Base-by-base conservation (phyloP, 164 flowering plant genomes). In the Vitis rupestris region DNA sequence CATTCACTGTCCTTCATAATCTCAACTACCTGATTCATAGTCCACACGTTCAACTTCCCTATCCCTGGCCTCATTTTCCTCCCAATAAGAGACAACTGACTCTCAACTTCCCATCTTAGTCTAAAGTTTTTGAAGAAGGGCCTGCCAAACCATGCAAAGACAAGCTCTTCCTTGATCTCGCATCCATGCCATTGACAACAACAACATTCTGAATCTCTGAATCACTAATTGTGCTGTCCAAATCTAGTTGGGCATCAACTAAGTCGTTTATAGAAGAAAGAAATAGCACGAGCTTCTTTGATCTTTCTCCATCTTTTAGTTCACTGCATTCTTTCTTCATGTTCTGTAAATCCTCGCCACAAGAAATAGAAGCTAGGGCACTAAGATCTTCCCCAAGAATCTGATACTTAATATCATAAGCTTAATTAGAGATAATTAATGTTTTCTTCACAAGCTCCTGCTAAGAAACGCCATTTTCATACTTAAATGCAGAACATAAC, bases 361-460 rank as follows among this genome's bases (percentile, higher is more conserved):
- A 81, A 47, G 84, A 79, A 7, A 83, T 77, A 63, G 83, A 80
- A 27, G 78, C 82, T 63, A 80, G 72, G 3, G 85, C 83, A 76
- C 82, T 85, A 68, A 84, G 82, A 69, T 84, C 87, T 72, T 82
- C 87, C 7, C 85, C 87, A 37, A 83, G 85, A 50, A 84, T 79
- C 75, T 82, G 87, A 78, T 84, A 84, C 59, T 78, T 84, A 1
- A 84, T 71, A 12, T 65, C 70, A 75, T 69, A 65, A 63, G 67
- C n/a, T 73, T 76, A 78, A 37, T 66, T 63, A 68, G 76, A 84
- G 19, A 84, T 78, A 47, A 69, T 55, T 44, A 70, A 66, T 13
- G 74, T 65, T 71, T 78, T 82, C 73, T 74, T 75, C 76, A 63
- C 74, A 49, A 84, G 81, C 65, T 78, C 81, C 63, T 76, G 72